phyloP scores from a whole-genome alignment of 2,329 filamentous ascomycete genomes.

The Penicillium sp. region DNA sequence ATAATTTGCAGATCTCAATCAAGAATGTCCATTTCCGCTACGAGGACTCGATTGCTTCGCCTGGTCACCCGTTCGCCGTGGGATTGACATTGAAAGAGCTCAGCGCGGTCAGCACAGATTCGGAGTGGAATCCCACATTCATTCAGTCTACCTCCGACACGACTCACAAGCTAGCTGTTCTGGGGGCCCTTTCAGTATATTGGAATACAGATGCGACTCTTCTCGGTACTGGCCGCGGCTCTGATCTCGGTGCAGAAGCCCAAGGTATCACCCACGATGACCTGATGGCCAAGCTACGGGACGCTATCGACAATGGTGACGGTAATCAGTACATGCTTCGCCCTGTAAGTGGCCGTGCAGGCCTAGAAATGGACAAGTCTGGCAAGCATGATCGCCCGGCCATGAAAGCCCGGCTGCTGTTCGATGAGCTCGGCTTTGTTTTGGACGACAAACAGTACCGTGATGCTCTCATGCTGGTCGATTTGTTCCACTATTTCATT shows the following conservation, averaged over 20 bases:
- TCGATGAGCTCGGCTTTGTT: slow-evolving; percentile 97
- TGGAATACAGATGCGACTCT: slow-evolving; percentile 95
- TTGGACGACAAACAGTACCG: slow-evolving; percentile 97
- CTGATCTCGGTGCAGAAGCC: slow-evolving; percentile 58
- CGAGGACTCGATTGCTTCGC: slow-evolving; percentile 93
- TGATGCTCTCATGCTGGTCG: slow-evolving; percentile 95
- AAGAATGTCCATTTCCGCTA: slow-evolving; percentile 99
- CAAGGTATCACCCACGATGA: slow-evolving; percentile 70
- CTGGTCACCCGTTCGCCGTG: slow-evolving; percentile 90
- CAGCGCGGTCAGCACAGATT: slow-evolving; percentile 94
- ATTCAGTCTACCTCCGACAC: slow-evolving; percentile 81
- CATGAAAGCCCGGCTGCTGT: slow-evolving; percentile 86
- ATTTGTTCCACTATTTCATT: slow-evolving; percentile 97
- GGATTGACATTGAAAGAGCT: slow-evolving; percentile 93
- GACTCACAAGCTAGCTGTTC: slow-evolving; percentile 90
- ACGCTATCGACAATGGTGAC: slow-evolving; percentile 75
- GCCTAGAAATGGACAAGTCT: slow-evolving; percentile 92
- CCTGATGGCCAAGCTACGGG: slow-evolving; percentile 73
- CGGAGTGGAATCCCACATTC: slow-evolving; percentile 92
- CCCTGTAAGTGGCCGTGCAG: slow-evolving; percentile 91
- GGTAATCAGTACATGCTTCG: slow-evolving; percentile 93
- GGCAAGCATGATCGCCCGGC: slow-evolving; percentile 77
- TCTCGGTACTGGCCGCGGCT: slow-evolving; percentile 78
- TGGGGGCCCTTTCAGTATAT: slow-evolving; percentile 89
- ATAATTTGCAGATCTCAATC: slow-evolving; percentile 95